Conservation (phyloP, 495 filamentous ascomycete species). For the Neohortaea acidophila region DNA sequence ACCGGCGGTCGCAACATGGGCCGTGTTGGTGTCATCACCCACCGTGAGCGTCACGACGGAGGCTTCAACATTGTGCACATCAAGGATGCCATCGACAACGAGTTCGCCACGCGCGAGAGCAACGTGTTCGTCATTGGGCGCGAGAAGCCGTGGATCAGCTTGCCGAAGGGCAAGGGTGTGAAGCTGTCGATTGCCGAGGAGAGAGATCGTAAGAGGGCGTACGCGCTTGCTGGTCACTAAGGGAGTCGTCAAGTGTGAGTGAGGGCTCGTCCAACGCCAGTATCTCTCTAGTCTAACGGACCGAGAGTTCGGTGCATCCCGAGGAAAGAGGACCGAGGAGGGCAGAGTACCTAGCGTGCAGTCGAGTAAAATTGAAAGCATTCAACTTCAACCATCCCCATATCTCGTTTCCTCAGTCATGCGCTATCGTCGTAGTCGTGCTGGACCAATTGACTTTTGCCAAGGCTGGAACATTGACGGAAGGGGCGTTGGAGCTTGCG, state of each 20-base stretch:
- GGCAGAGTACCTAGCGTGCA: no score
- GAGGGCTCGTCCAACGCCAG: no score
- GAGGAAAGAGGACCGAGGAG: no score
- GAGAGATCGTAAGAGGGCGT: slow-evolving; percentile 84
- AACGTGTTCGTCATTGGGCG: slow-evolving; percentile 97
- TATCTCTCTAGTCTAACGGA: no score
- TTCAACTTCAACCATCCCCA: no score
- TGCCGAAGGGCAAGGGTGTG: slow-evolving; percentile 99
- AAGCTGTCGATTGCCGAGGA: slow-evolving; percentile 97
- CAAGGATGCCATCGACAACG: slow-evolving; percentile 99
- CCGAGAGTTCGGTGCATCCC: no score
- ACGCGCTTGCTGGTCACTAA: slow-evolving; percentile 52
- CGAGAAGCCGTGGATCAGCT: slow-evolving; percentile 96
- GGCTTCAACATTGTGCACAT: slow-evolving; percentile 99
- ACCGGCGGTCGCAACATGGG: slow-evolving; percentile 99
- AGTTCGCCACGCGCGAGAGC: slow-evolving; percentile 92
- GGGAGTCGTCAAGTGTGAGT: no score
- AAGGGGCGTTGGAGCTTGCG: slow-evolving; percentile 7
- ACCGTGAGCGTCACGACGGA: slow-evolving; percentile 98
- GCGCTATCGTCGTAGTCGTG: no score
- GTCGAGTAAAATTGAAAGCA: no score
- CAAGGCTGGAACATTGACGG: no score
- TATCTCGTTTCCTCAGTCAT: no score
- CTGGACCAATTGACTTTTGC: no score
- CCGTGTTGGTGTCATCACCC: slow-evolving; percentile 98